These are phyloP conservation scores for Lactarius akahatsu DNA, from an alignment of 768 basidiomycete species.

Conservation along the genomic window DNA sequence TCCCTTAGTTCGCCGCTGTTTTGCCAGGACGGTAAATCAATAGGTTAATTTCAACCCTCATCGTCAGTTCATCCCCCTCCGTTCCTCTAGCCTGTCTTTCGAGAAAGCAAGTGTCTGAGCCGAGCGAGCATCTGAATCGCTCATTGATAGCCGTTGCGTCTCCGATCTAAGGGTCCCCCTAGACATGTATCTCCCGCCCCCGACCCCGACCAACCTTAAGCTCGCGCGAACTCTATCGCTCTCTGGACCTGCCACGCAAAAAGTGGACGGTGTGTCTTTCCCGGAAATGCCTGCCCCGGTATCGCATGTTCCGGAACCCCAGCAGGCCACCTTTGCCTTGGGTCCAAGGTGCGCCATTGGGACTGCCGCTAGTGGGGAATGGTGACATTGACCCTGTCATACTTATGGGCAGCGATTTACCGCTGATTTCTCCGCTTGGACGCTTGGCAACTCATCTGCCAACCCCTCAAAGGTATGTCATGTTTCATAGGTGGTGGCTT, in stretches of 20 bases:
- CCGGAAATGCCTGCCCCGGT: not conserved
- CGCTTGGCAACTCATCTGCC: slow-evolving; percentile 33
- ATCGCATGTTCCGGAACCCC: slow-evolving; percentile 8
- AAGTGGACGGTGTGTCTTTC: not conserved
- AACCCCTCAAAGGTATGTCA: slow-evolving; percentile 39
- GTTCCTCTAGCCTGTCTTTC: not conserved
- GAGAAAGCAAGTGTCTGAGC: not conserved
- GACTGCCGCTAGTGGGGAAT: too few species aligned
- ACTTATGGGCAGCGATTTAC: slow-evolving; percentile 11
- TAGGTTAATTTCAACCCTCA: slow-evolving; percentile 17
- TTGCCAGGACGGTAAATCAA: slow-evolving; percentile 6
- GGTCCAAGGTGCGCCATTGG: slow-evolving; percentile 13
- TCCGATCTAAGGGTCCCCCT: not conserved
- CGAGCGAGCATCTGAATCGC: not conserved
- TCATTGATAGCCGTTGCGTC: not conserved
- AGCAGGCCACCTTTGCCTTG: slow-evolving; percentile 11
- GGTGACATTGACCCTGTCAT: not conserved
- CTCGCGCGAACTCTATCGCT: not conserved
- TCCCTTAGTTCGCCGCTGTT: slow-evolving; percentile 5
- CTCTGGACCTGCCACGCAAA: slow-evolving; percentile 1
- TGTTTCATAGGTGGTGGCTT: not conserved
- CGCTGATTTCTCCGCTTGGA: slow-evolving; percentile 21
- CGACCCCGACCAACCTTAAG: slow-evolving; percentile 1
- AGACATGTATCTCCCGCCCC: slow-evolving; percentile 14
- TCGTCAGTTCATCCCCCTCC: slow-evolving; percentile 7